phyloP scores from a whole-genome alignment of 1,284 basidiomycete species.

The Apiotrichum sp. region DNA sequence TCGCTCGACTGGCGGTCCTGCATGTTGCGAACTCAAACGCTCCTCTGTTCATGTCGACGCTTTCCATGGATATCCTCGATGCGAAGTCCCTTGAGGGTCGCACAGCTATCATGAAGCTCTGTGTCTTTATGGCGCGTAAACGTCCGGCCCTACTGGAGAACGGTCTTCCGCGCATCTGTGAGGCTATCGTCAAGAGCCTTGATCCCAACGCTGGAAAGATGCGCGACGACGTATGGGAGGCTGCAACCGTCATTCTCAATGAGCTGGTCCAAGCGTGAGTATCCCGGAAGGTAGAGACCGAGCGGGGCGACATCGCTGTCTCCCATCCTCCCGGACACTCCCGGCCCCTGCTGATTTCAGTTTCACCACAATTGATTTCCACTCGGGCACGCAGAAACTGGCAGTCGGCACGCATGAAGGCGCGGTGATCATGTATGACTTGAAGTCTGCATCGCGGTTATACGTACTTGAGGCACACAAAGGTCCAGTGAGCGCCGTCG shows the following conservation, averaged over 20 bases:
- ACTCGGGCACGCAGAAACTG: constrained; percentile 74
- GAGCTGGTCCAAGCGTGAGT: constrained; percentile 80
- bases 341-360: constrained; percentile 46
- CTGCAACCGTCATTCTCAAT: constrained; percentile 87
- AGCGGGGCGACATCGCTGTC: too few relatives aligned
- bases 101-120: constrained; percentile 83
- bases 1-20: constrained; percentile 72
- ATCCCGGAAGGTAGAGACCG: too few relatives aligned
- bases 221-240: constrained; percentile 79
- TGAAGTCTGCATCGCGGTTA: constrained; percentile 88
- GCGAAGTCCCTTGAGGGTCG: constrained; percentile 71
- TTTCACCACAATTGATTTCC: constrained; percentile 88
- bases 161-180: constrained; percentile 78
- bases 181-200: constrained; percentile 93
- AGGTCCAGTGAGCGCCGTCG: constrained; percentile 67
- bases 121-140: constrained; percentile 91
- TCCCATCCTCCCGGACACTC: not conserved
- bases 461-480: constrained; percentile 92
- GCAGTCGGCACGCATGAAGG: constrained; percentile 93
- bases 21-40: constrained; percentile 79
- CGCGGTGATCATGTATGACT: constrained; percentile 87
- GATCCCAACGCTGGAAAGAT: constrained; percentile 81
- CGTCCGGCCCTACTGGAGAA: constrained; percentile 79
- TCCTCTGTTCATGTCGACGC: constrained; percentile 88
- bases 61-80: constrained; percentile 83